Base-by-base conservation (phyloP, 2,329 filamentous ascomycete genomes). In the Stagonosporopsis chrysanthemi region DNA sequence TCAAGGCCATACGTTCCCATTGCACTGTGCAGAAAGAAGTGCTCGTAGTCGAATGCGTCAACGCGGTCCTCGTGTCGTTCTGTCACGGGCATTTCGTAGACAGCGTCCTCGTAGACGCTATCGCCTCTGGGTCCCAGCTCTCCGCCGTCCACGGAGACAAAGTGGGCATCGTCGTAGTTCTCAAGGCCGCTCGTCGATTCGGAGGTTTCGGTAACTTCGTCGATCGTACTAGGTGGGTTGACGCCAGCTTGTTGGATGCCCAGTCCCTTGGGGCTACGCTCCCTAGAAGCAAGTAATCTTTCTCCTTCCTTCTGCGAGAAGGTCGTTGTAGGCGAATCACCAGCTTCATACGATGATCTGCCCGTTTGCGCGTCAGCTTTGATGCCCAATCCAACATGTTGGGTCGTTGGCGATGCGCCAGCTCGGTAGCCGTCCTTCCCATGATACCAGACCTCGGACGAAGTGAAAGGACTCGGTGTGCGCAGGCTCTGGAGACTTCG, bases 11-110 rank as follows among this genome's bases (percentile, higher is more conserved):
- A 88, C 2, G 84, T 92, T 6, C 92, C 92, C 84, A 97, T 88
- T 11, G 92, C 92, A 65, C 91, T 96, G 75, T 97, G 92, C 14
- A 97, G 82, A 75, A 97, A 97, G 78, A 97, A 97, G 72, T 96
- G 89, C 75, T 97, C 91, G 62, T 98, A 98, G 74, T 98, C 94
- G 70, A 98, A 98, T 1, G 93, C 93, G 75, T 98, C 94, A 64
- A 93, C 88, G 19, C 94, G 90, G 74, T 97, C 92, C 78, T 98
- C 94, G 69, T 98, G 94, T 0, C 92, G 91, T 51, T 72, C 76
- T 6, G 71, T 68, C 24, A 66, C 63, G 3, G 73, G 66, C 67
- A 72, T 72, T 47, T 78, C 66, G 60, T 75, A 75, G 7, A 70
- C 72, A n/a, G 79, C 78, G 56, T 82, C 80, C 64, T 80, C 77